Conservation (phyloP, 148 eudicot species). For the Chenopodium berlandieri region DNA sequence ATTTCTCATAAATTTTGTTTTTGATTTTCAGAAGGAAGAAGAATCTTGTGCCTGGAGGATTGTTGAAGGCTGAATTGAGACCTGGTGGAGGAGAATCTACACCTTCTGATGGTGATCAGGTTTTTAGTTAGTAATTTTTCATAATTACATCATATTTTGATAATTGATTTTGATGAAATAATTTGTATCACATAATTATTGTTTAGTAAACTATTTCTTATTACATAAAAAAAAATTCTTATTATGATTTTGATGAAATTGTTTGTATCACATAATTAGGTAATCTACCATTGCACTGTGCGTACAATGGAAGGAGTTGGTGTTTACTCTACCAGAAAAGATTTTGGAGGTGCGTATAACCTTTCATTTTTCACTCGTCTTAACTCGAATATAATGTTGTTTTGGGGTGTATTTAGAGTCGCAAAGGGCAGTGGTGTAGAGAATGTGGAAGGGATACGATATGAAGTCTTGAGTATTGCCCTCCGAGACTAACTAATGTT, state of each 20-base stretch:
- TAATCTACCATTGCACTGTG: conserved; percentile 75
- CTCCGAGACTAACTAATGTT: background rate
- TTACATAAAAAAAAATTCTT: no score
- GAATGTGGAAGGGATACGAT: background rate
- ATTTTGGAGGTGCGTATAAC: conserved; percentile 61
- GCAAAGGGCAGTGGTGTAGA: background rate
- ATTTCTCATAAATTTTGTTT: background rate
- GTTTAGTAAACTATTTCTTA: conserved; percentile 1
- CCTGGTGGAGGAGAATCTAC: conserved; percentile 72
- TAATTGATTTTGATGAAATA: no score
- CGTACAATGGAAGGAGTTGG: conserved; percentile 80
- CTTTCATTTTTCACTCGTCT: background rate
- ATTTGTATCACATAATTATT: background rate
- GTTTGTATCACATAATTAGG: conserved; percentile 27
- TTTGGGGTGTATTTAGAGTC: no score
- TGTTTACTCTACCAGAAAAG: conserved; percentile 69
- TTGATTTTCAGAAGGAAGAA: conserved; percentile 42
- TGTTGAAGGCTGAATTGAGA: conserved; percentile 76
- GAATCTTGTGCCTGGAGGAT: conserved; percentile 80
- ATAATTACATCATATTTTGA: background rate
- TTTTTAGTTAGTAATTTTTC: conserved; percentile 7
- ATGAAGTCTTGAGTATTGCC: background rate
- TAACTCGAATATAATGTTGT: background rate
- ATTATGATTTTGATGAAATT: no score
- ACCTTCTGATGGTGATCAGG: conserved; percentile 95